Evolutionary conservation across 2,329 filamentous ascomycete species (phyloP).

Genomic region (Penicillium fuscoglaucum): DNA sequence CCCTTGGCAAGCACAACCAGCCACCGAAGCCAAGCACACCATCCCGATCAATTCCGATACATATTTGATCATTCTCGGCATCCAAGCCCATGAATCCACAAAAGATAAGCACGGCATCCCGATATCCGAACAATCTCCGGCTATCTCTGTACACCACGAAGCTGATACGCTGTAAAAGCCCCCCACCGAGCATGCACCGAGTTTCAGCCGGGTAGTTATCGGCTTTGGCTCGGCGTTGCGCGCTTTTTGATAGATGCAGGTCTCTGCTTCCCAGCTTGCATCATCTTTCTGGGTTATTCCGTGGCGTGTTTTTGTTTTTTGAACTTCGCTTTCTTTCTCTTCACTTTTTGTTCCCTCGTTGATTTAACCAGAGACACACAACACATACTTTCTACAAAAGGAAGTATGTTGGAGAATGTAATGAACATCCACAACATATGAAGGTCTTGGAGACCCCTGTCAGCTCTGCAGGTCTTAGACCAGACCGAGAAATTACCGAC

Average conservation of each 20-base stretch:
- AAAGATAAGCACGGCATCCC: constrained; percentile 8
- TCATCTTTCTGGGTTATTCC: background rate
- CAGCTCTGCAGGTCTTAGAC: background rate
- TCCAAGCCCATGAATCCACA: background rate
- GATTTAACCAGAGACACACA: background rate
- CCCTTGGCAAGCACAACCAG: background rate
- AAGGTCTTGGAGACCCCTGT: no score
- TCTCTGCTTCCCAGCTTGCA: background rate
- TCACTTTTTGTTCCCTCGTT: background rate
- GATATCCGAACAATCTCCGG: constrained; percentile 8
- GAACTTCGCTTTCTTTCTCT: background rate
- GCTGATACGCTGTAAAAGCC: background rate
- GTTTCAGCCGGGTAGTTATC: constrained; percentile 14
- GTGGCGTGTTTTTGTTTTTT: background rate
- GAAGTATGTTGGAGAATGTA: background rate
- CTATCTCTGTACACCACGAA: background rate
- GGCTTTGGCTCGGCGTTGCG: constrained; percentile 14
- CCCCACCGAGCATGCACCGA: constrained; percentile 15
- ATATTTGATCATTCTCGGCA: background rate
- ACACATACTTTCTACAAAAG: background rate
- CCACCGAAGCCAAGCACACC: background rate
- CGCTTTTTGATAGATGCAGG: background rate
- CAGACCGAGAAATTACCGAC: constrained; percentile 6
- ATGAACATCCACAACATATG: background rate
- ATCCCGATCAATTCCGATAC: constrained; percentile 1